Conservation (phyloP, 192 early-diverging fungal genomes). For the Rhizophagus sp. region DNA sequence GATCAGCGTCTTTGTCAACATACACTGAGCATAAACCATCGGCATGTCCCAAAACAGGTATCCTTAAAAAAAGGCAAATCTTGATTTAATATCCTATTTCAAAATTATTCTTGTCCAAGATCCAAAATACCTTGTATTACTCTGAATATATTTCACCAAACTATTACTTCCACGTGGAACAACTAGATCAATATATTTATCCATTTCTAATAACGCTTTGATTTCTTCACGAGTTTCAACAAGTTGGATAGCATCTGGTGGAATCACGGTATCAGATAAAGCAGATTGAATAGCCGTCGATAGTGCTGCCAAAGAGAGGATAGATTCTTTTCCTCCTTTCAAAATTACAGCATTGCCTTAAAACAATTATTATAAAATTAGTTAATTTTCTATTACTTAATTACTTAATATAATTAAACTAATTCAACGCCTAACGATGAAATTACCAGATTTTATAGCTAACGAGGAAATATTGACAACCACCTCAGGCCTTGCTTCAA, state of each 20-base stretch:
- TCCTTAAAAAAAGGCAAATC: conserved; percentile 54
- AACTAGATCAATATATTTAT: conserved; percentile 93
- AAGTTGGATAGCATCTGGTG: conserved; percentile 77
- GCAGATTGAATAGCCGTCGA: conserved; percentile 78
- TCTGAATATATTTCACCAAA: conserved; percentile 89
- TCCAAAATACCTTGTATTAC: conserved; percentile 72
- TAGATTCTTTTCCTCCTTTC: conserved; percentile 95
- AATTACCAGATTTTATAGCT: conserved; percentile 85
- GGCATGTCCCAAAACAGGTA: conserved; percentile 99
- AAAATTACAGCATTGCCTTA: conserved; percentile 90
- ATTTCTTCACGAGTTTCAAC: conserved; percentile 92
- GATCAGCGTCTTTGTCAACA: conserved; percentile 81
- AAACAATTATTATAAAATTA: conserved; percentile 11
- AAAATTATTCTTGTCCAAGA: background rate
- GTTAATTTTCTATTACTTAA: background rate
- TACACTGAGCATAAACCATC: conserved; percentile 96
- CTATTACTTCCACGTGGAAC: conserved; percentile 93
- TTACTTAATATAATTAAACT: background rate
- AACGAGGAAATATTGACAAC: conserved; percentile 96
- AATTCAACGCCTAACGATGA: too few relatives aligned
- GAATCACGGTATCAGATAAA: conserved; percentile 62
- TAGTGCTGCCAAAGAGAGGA: conserved; percentile 76
- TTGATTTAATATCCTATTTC: background rate
- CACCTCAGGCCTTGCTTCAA: conserved; percentile 98
- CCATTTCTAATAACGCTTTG: conserved; percentile 77